Percentiles rank a stretch among this genome's conserved stretches.
Conservation (phyloP, 805 yeast genomes). For the Suhomyces sp. region DNA sequence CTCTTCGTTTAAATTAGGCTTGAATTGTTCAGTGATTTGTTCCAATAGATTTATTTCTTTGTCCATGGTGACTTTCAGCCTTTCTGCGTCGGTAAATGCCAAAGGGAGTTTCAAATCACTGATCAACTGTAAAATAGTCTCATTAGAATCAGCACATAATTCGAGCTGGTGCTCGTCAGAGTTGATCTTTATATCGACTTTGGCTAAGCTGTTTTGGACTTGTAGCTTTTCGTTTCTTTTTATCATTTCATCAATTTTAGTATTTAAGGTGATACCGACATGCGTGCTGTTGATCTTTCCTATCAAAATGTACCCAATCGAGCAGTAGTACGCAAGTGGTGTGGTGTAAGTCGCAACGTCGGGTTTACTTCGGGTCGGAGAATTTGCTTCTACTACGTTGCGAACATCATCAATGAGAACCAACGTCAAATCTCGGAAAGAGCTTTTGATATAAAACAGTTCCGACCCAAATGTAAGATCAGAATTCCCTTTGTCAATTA, state of each 20-base stretch:
- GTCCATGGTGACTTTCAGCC: constrained; percentile 44
- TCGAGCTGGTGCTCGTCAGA: constrained; percentile 50
- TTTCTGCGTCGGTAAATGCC: constrained; percentile 55
- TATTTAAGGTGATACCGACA: constrained; percentile 30
- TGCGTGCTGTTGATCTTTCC: constrained; percentile 44
- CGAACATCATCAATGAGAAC: constrained; percentile 62
- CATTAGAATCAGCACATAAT: constrained; percentile 81
- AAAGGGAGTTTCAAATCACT: constrained; percentile 73
- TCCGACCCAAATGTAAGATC: constrained; percentile 40
- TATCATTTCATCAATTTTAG: constrained; percentile 19
- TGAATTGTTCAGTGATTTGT: constrained; percentile 31
- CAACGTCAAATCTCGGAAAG: constrained; percentile 49
- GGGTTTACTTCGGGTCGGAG: not conserved
- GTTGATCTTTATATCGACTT: constrained; percentile 45
- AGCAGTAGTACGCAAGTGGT: constrained; percentile 36
- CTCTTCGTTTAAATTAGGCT: not conserved
- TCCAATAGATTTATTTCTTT: constrained; percentile 38
- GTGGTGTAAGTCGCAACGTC: constrained; percentile 17
- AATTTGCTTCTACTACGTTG: not conserved
- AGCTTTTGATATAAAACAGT: constrained; percentile 37
- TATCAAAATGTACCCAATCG: constrained; percentile 53
- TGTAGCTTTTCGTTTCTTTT: constrained; percentile 17
- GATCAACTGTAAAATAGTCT: constrained; percentile 62
- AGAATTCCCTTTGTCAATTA: constrained; percentile 52
- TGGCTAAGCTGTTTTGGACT: constrained; percentile 21